Conservation (phyloP, 2,329 filamentous ascomycete species). For the Clarireedia homoeocarpa region DNA sequence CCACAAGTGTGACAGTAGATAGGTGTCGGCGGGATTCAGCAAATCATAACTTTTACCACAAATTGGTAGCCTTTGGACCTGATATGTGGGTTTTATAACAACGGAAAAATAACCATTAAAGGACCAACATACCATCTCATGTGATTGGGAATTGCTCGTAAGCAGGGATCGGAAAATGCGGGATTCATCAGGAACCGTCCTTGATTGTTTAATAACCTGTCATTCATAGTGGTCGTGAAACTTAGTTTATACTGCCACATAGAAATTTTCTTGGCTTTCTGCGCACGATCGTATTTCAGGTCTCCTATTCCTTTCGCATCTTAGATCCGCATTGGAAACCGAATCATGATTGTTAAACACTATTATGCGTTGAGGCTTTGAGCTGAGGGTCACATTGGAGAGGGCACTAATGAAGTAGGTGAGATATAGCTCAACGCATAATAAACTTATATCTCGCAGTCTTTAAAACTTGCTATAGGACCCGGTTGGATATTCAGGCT, state of each 20-base stretch:
- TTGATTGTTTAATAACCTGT: background rate
- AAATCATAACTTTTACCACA: constrained; percentile 1
- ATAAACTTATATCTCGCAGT: background rate
- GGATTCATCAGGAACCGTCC: background rate
- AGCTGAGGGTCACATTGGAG: too few relatives aligned
- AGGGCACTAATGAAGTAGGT: background rate
- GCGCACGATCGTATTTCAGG: background rate
- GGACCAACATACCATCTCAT: background rate
- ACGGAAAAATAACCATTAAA: background rate
- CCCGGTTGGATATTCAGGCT: background rate
- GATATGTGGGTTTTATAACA: background rate
- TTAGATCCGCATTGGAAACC: too few relatives aligned
- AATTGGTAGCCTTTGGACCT: background rate
- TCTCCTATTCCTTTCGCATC: background rate
- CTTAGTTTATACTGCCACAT: background rate
- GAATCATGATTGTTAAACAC: background rate
- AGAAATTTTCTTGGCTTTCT: background rate
- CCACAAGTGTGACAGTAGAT: background rate
- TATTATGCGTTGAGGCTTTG: too few relatives aligned
- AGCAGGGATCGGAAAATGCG: background rate
- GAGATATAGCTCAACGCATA: background rate
- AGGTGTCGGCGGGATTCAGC: background rate
- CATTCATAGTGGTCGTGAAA: background rate
- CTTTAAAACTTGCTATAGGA: background rate
- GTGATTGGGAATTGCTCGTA: background rate